Conservation (phyloP, 202 grass and related monocot species). For the Miscanthus sacchariflorus region DNA sequence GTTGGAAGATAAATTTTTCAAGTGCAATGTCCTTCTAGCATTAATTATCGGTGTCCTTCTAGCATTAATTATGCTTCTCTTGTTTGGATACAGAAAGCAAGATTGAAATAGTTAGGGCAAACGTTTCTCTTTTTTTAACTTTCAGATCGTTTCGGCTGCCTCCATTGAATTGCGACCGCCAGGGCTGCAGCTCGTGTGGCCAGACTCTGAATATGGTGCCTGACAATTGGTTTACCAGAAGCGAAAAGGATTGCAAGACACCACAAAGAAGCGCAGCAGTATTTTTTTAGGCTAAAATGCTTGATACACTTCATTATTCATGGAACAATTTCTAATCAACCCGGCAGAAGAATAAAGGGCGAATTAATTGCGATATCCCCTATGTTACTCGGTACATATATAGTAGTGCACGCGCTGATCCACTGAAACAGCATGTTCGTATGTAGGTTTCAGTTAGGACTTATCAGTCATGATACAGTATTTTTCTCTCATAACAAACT, state of each 20-base stretch:
- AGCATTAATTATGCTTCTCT: background rate
- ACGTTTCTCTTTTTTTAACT: background rate
- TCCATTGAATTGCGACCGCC: background rate
- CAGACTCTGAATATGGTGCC: background rate
- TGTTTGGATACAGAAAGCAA: background rate
- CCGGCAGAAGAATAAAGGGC: background rate
- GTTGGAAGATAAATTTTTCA: background rate
- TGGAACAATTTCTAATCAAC: background rate
- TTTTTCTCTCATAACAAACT: too few species aligned
- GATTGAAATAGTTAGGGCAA: background rate
- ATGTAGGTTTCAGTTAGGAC: too few species aligned
- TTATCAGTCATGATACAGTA: too few species aligned
- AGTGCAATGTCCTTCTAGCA: background rate
- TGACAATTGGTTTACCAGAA: background rate
- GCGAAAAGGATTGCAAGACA: background rate
- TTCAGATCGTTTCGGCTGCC: background rate
- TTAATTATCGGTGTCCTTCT: slow-evolving; percentile 20
- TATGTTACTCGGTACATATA: background rate
- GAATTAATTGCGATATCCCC: background rate
- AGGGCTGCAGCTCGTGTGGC: background rate
- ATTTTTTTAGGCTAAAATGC: background rate
- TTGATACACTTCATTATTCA: background rate
- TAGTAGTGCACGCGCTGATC: background rate
- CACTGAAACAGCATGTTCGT: background rate
- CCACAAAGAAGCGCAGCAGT: background rate